Evolutionary conservation across 768 basidiomycete species (phyloP).

Genomic region (Termitomyces titanicus): DNA sequence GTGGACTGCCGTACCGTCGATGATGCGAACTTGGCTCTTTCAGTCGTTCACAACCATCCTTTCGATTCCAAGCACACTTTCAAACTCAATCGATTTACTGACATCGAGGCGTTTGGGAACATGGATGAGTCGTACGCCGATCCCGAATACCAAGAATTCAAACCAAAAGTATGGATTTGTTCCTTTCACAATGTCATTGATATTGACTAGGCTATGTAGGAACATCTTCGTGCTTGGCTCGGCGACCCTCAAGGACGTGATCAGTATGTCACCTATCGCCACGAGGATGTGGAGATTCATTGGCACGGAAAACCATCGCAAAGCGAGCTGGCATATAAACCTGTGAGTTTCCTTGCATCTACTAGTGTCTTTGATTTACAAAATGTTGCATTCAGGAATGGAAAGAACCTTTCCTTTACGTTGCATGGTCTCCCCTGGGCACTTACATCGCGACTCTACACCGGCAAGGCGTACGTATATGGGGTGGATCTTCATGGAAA

Average conservation of each 20-base stretch:
- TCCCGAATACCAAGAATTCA: constrained; percentile 70
- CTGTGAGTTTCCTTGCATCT: constrained; percentile 43
- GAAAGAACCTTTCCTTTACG: constrained; percentile 85
- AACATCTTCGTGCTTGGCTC: constrained; percentile 94
- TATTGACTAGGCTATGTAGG: constrained; percentile 42
- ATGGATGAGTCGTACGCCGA: constrained; percentile 79
- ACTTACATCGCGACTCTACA: constrained; percentile 95
- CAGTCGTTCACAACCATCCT: constrained; percentile 67
- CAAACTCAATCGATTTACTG: constrained; percentile 81
- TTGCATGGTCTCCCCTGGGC: constrained; percentile 94
- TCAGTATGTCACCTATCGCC: constrained; percentile 92
- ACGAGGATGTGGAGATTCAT: constrained; percentile 83
- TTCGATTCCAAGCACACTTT: constrained; percentile 90
- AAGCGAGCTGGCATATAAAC: constrained; percentile 76
- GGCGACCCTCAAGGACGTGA: constrained; percentile 91
- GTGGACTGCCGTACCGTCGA: constrained; percentile 71
- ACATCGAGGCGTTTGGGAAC: constrained; percentile 79
- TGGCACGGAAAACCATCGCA: constrained; percentile 94
- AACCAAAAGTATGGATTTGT: constrained; percentile 55
- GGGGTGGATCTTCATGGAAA: constrained; percentile 92
- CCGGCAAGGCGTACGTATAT: constrained; percentile 91
- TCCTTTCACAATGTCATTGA: background rate
- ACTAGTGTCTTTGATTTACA: background rate
- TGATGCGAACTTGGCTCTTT: constrained; percentile 66
- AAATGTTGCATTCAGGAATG: constrained; percentile 60